These are phyloP conservation scores for Monosporascus sp. DNA, from an alignment of 2,329 filamentous ascomycete genomes.

Conservation along the genomic window DNA sequence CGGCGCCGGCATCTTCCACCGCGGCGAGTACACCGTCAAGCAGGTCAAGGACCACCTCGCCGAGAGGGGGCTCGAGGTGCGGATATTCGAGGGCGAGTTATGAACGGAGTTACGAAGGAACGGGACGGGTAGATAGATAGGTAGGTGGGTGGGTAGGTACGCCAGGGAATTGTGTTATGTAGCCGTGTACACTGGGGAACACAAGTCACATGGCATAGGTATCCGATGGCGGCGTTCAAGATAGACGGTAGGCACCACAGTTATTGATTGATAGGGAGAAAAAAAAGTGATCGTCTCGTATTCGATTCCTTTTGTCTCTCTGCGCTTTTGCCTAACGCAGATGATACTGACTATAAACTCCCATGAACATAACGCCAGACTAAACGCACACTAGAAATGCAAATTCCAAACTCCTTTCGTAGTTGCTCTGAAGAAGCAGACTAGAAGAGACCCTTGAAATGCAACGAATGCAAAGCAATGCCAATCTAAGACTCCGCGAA, in stretches of 20 bases:
- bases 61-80: conserved; percentile 67
- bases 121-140: background rate
- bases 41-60: conserved; percentile 84
- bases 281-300: background rate
- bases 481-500: background rate
- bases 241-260: background rate
- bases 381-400: background rate
- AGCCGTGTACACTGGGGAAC: background rate
- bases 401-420: background rate
- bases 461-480: background rate
- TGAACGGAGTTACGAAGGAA: conserved; percentile 14
- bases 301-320: background rate
- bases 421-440: background rate
- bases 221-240: background rate
- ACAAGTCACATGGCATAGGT: background rate
- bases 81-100: conserved; percentile 63
- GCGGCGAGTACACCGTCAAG: conserved; percentile 88
- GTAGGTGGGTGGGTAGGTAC: background rate
- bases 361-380: background rate
- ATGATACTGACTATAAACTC: background rate
- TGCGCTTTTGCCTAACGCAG: background rate
- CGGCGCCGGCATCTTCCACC: conserved; percentile 96
- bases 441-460: background rate
- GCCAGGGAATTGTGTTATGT: background rate
- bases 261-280: background rate